Evolutionary conservation across 331 rosid species (phyloP).

Genomic region (Dryas integrifolia): DNA sequence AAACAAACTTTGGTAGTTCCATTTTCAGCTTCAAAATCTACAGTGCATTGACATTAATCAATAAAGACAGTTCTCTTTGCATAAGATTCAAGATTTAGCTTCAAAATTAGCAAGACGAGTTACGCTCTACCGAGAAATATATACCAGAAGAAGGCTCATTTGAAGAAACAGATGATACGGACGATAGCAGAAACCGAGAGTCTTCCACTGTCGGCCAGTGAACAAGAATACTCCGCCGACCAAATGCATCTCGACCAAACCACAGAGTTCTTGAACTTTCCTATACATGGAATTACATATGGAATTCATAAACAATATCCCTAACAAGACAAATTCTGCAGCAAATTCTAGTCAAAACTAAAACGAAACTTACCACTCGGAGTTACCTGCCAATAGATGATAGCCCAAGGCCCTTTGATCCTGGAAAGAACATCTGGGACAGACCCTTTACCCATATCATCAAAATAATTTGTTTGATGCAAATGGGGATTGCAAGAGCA

Average conservation of each 20-base stretch:
- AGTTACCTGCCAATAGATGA: slow-evolving; percentile 97
- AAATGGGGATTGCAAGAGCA: slow-evolving; percentile 41
- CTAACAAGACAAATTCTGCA: not conserved
- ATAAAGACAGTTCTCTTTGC: slow-evolving; percentile 5
- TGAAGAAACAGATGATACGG: slow-evolving; percentile 71
- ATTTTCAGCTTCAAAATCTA: slow-evolving; percentile 50
- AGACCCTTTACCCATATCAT: slow-evolving; percentile 39
- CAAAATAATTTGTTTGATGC: slow-evolving; percentile 21
- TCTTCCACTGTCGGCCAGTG: slow-evolving; percentile 92
- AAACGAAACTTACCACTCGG: slow-evolving; percentile 61
- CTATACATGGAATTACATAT: slow-evolving; percentile 36
- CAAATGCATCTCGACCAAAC: slow-evolving; percentile 97
- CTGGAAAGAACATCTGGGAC: slow-evolving; percentile 53
- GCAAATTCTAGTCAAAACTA: slow-evolving; percentile 1
- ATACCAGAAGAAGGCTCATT: slow-evolving; percentile 54
- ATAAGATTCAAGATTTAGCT: slow-evolving; percentile 8
- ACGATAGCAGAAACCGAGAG: slow-evolving; percentile 64
- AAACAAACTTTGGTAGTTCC: slow-evolving; percentile 43
- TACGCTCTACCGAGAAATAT: slow-evolving; percentile 14
- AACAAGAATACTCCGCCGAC: slow-evolving; percentile 90
- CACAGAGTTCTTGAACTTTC: slow-evolving; percentile 71
- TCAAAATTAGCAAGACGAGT: not conserved
- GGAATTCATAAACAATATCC: slow-evolving; percentile 21
- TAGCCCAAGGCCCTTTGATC: slow-evolving; percentile 90
- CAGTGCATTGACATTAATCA: slow-evolving; percentile 22